Evolutionary conservation across 1,139 yeast species (phyloP), one percentile per base, ranked within the genome.

Genomic region (Magnusiomyces sp.): DNA sequence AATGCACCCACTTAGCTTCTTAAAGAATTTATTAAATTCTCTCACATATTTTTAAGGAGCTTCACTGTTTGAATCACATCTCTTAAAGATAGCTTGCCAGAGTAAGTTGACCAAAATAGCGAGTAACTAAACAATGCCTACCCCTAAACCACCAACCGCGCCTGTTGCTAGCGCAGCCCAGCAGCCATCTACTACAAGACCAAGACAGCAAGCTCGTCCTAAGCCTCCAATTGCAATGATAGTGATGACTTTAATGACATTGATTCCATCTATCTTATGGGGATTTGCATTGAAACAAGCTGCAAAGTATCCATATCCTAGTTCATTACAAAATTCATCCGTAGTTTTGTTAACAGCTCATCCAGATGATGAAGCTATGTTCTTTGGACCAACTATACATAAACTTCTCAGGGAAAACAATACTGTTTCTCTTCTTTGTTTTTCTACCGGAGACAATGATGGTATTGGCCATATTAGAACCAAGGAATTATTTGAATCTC

Each of bases 301-400:
- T 11, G 33, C 46, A 10, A 31, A 20, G 13, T 11, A 19, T 13
- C 19, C 13, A 5, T 43, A 34, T 5, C 38, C 46, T 2, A 14
- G 10, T 2, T 16, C 33, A 6, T 23, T 43, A 5, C 43, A 57
- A 50, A 52, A 57, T 54, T 40, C 55, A 55, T 37, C 49, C 31
- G 53, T 70, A 40, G 58, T 68, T 19, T 55, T 86, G 46, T 71
- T 92, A 17, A 82, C 89, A 41, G 96, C 96, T 0, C 99, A 94
- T 66, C 99, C 99, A 0, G 99, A 94, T 66, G 99, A 94, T 64
- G 99, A 94, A 67, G 92, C 89, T 51, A 94, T 94, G 98, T 94
- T 94, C 67, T 94, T 92, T 62, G 79, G 90, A 0, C 98, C 98
- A 0, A 74, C 95, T 0, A 61, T 88, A 43, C 66, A 77, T 9